Evolutionary conservation across 2,329 filamentous ascomycete genomes (phyloP).

Genomic region (Fusarium begoniae): DNA sequence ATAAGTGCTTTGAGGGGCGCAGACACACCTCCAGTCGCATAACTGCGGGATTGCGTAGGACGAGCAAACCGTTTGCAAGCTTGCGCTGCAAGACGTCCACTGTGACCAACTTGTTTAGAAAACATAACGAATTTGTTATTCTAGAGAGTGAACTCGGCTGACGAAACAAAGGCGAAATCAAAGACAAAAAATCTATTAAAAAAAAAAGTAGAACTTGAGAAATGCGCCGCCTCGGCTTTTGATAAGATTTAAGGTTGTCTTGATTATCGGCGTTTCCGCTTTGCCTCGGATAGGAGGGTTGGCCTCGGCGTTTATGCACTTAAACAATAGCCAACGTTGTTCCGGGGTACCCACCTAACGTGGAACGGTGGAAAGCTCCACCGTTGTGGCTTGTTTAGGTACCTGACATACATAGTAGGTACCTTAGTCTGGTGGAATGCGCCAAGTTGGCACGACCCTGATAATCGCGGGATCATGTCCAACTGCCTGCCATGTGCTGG

Average conservation of each 20-base stretch:
- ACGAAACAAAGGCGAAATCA: neutral
- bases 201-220: neutral
- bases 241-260: conserved; percentile 27
- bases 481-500: neutral
- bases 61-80: conserved; percentile 30
- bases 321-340: conserved; percentile 6
- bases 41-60: conserved; percentile 36
- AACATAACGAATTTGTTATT: conserved; percentile 29
- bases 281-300: conserved; percentile 37
- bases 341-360: neutral
- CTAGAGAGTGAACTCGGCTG: neutral
- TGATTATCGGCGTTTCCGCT: conserved; percentile 26
- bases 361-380: neutral
- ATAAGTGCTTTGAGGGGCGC: neutral
- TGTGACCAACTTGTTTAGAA: conserved; percentile 37
- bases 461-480: neutral
- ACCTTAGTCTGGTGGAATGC: neutral
- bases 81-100: conserved; percentile 39
- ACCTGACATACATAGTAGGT: neutral
- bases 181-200: neutral
- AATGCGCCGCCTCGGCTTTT: conserved; percentile 17
- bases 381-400: neutral
- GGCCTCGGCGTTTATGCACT: conserved; percentile 35
- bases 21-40: conserved; percentile 42
- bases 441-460: conserved; percentile 2